These are phyloP conservation scores for Oryza longistaminata DNA, from an alignment of 176 grass and related monocot species.

Conservation along the genomic window DNA sequence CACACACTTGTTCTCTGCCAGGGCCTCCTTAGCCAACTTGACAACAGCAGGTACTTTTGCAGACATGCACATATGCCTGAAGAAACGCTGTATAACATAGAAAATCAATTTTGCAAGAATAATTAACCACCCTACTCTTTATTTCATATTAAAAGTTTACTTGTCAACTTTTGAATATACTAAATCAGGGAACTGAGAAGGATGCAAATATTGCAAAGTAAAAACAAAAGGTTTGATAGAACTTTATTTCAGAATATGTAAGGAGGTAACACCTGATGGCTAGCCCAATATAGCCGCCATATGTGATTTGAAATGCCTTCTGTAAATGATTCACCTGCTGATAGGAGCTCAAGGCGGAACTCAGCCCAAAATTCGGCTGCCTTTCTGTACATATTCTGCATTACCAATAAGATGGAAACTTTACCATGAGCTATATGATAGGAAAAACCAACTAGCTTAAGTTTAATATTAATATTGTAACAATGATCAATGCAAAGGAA, in stretches of 20 bases:
- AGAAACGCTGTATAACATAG: slow-evolving; percentile 81
- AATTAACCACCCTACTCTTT: slow-evolving; percentile 17
- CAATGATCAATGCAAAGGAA: slow-evolving; percentile 21
- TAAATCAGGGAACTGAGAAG: slow-evolving; percentile 27
- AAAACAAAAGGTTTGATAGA: slow-evolving; percentile 23
- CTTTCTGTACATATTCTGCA: slow-evolving; percentile 87
- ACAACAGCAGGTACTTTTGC: slow-evolving; percentile 90
- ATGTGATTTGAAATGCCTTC: slow-evolving; percentile 78
- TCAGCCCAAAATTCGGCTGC: slow-evolving; percentile 88
- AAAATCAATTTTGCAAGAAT: slow-evolving; percentile 38
- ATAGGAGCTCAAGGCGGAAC: slow-evolving; percentile 82
- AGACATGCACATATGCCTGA: slow-evolving; percentile 98
- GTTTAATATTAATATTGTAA: background rate
- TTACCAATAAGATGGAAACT: slow-evolving; percentile 32
- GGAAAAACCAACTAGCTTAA: background rate
- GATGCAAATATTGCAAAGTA: background rate
- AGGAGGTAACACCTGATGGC: slow-evolving; percentile 80
- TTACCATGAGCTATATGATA: slow-evolving; percentile 16
- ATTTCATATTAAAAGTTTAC: slow-evolving; percentile 22
- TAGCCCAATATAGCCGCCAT: slow-evolving; percentile 96
- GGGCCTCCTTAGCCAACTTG: slow-evolving; percentile 75
- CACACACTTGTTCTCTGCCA: slow-evolving; percentile 84
- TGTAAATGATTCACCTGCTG: slow-evolving; percentile 69
- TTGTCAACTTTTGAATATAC: slow-evolving; percentile 29
- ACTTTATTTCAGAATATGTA: slow-evolving; percentile 23